A percentile compares a stretch with the other conserved stretches of the same genome.
These are phyloP conservation scores for Rhodotorula glutinis DNA, from an alignment of 1,284 basidiomycete species.

Conservation along the genomic window DNA sequence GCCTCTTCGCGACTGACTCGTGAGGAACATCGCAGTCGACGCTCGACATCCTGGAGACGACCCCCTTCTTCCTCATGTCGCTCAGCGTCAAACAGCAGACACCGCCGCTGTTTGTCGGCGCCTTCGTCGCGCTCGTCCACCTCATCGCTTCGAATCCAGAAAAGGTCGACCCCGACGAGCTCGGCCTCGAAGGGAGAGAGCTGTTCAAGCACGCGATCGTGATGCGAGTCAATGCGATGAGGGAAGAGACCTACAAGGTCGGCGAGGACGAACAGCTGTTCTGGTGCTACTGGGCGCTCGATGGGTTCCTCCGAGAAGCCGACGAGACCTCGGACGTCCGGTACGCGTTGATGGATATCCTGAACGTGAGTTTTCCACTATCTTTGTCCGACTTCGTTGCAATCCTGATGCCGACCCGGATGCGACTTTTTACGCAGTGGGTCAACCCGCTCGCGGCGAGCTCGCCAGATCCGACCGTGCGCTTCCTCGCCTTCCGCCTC, in stretches of 20 bases:
- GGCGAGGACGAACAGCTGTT: constrained; percentile 19
- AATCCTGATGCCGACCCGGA: no score
- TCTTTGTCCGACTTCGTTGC: no score
- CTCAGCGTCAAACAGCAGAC: no score
- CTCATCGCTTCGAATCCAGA: not conserved
- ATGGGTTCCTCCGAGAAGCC: not conserved
- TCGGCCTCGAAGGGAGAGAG: not conserved
- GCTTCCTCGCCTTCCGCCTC: constrained; percentile 32
- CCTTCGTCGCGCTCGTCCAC: constrained; percentile 20
- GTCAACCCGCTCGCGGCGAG: constrained; percentile 15
- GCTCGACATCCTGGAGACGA: not conserved
- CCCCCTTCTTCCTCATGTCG: not conserved
- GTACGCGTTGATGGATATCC: constrained; percentile 8
- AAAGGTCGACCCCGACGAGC: not conserved
- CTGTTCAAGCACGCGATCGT: not conserved
- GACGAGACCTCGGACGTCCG: not conserved
- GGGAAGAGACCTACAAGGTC: not conserved
- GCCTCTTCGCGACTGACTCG: not conserved
- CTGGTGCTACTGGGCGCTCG: constrained; percentile 22
- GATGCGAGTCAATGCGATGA: not conserved
- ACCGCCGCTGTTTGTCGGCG: constrained; percentile 2
- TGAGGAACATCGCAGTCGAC: no score
- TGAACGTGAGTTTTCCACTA: constrained; percentile 16
- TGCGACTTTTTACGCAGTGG: constrained; percentile 12
- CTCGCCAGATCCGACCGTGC: constrained; percentile 5